These are phyloP conservation scores for Chytriomyces confervae DNA, from an alignment of 192 early-diverging fungal species.

Conservation along the genomic window DNA sequence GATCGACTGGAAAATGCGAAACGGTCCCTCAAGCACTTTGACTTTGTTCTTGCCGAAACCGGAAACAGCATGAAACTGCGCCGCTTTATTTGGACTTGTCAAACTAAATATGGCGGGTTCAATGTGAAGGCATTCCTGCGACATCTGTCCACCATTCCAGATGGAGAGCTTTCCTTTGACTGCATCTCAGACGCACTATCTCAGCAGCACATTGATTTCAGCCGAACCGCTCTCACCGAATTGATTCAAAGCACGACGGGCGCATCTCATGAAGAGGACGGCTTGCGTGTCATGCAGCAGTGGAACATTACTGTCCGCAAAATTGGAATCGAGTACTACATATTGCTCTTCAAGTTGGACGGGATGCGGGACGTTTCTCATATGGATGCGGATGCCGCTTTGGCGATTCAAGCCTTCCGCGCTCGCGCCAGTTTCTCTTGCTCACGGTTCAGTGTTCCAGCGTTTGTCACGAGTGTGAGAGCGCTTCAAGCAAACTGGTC, in stretches of 20 bases:
- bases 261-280: conserved; percentile 1
- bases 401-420: conserved; percentile 21
- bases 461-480: background rate
- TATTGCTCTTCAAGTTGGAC: conserved; percentile 13
- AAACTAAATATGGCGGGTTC: conserved; percentile 21
- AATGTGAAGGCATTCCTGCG: conserved; percentile 1
- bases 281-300: conserved; percentile 8
- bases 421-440: background rate
- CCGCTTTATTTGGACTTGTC: conserved; percentile 25
- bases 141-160: background rate
- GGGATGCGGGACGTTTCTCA: conserved; percentile 2
- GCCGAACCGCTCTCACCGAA: background rate
- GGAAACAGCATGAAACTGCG: conserved; percentile 22
- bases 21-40: background rate
- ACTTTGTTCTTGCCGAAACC: background rate
- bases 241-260: conserved; percentile 26
- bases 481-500: conserved; percentile 10
- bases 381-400: conserved; percentile 2
- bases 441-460: conserved; percentile 16
- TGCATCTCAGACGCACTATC: background rate
- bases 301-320: conserved; percentile 11
- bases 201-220: background rate
- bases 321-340: conserved; percentile 22
- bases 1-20: background rate
- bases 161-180: background rate